These are phyloP conservation scores for Neodidymelliopsis sp. DNA, from an alignment of 2,329 filamentous ascomycete species.

Conservation along the genomic window DNA sequence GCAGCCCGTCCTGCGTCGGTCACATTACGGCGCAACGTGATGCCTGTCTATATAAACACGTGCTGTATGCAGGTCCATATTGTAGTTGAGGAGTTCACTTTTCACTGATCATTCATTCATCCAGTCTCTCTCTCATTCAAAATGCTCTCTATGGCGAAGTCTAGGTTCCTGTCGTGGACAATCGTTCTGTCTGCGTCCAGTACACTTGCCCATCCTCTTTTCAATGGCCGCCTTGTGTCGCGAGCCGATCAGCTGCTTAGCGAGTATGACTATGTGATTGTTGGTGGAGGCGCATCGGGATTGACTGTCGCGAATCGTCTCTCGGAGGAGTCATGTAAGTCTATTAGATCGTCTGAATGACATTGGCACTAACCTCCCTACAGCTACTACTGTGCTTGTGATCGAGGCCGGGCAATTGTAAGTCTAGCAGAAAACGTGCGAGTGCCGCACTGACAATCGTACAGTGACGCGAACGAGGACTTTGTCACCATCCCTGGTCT, in stretches of 20 bases:
- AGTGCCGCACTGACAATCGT: background rate
- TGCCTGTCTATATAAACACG: conserved; percentile 6
- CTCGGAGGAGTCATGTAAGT: conserved; percentile 30
- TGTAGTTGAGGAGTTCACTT: background rate
- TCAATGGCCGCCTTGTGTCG: conserved; percentile 21
- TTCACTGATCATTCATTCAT: background rate
- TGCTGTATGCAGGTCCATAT: background rate
- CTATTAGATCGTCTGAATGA: background rate
- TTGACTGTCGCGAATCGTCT: conserved; percentile 41
- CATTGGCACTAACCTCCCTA: background rate
- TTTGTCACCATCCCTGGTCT: conserved; percentile 33
- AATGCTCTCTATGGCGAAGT: conserved; percentile 5
- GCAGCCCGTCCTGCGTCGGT: conserved; percentile 1
- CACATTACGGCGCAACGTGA: conserved; percentile 2
- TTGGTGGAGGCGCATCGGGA: conserved; percentile 36
- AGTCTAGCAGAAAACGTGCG: background rate
- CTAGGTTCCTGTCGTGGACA: conserved; percentile 12
- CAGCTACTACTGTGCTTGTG: conserved; percentile 29
- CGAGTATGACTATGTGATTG: conserved; percentile 38
- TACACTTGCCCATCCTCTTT: conserved; percentile 27
- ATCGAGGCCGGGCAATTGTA: conserved; percentile 37
- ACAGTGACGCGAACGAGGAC: conserved; percentile 31
- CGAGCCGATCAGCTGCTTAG: conserved; percentile 22
- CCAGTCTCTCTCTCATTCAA: background rate
- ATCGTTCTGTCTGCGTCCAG: conserved; percentile 21